Base-by-base conservation (phyloP, 2,329 filamentous ascomycete genomes). In the Lasiodiplodia gonubiensis region DNA sequence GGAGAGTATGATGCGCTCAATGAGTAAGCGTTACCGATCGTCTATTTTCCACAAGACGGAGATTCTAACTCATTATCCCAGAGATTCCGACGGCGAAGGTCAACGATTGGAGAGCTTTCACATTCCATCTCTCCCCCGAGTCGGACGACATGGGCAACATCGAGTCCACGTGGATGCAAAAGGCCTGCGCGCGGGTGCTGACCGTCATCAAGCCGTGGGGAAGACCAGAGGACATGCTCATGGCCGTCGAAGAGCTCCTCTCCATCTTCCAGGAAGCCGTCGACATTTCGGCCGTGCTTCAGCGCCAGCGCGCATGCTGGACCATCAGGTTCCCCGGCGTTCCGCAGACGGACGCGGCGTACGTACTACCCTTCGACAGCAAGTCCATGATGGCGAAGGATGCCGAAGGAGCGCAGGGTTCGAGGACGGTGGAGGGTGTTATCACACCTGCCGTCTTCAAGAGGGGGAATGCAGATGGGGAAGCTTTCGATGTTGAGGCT, bases 11-110 rank as follows among this genome's bases (percentile, higher is more conserved):
- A 46, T 46, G 39, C 39, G 39, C 3, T 46, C 39, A n/a, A 46
- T 46, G 39, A 8, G 39, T 46, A 21, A 46, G 39, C n/a, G 1
- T 46, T 8, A 7, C 2, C 16, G 2, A 46, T 11, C 5, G 18
- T 2, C 8, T 33, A 2, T 18, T 0, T 6, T 16, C 6, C 7
- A 8, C 1, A 3, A 10, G 16, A 8, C 4, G 16, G 18, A 8
- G 3, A 8, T 33, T 4, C 1, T 46, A 10, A 46, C 7, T 18
- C 3, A 2, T 10, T 0, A 21, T 46, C 16, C 7, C 39, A 46
- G 39, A 18, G 1, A n/a, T 46, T 0, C 39, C 39, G 3, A 16
- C 16, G 7, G 39, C 1, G n/a, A 46, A n/a, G 18, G 16, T 46
- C 18, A 46, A 46, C 18, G 18, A 46, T 10, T 46, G 39, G 39